Percentiles rank a stretch among this genome's conserved stretches.
phyloP scores from a whole-genome alignment of 2,329 filamentous ascomycete genomes.

The Zasmidium cellare region DNA sequence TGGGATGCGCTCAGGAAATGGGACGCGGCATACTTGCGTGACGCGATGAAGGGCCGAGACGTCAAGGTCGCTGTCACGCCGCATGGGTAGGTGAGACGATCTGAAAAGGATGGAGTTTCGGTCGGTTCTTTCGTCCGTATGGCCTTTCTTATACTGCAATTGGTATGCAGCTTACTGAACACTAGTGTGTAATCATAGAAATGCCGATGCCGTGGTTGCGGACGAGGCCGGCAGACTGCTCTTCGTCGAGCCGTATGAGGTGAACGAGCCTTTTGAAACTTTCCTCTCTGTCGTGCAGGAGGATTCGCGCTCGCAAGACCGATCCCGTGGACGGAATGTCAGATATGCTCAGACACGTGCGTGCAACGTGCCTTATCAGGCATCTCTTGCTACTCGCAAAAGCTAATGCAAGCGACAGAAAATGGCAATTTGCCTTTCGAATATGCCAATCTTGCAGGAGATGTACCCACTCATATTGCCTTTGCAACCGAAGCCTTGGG shows the following conservation, averaged over 20 bases:
- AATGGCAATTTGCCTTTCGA: slow-evolving; percentile 80
- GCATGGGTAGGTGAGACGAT: slow-evolving; percentile 54
- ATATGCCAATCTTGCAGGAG: slow-evolving; percentile 62
- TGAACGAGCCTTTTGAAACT: slow-evolving; percentile 59
- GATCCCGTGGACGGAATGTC: slow-evolving; percentile 37
- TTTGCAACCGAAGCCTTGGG: slow-evolving; percentile 73
- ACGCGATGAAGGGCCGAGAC: slow-evolving; percentile 53
- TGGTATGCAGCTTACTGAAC: slow-evolving; percentile 1
- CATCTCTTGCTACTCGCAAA: background rate
- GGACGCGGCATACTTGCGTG: slow-evolving; percentile 61
- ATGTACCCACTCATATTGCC: slow-evolving; percentile 65
- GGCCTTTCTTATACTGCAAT: background rate
- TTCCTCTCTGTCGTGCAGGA: slow-evolving; percentile 63
- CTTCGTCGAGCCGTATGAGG: slow-evolving; percentile 73
- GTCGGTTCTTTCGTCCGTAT: background rate
- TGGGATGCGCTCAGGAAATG: slow-evolving; percentile 67
- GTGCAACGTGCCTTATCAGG: slow-evolving; percentile 25
- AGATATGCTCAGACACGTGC: slow-evolving; percentile 75
- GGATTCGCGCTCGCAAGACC: slow-evolving; percentile 35
- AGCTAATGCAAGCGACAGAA: slow-evolving; percentile 49
- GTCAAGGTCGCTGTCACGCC: slow-evolving; percentile 82
- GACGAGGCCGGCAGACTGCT: slow-evolving; percentile 52
- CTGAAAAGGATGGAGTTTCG: background rate
- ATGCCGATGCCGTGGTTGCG: slow-evolving; percentile 63
- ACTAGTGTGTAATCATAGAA: slow-evolving; percentile 35